These are phyloP conservation scores for Rutidosis leptorrhynchoides DNA, from an alignment of 129 eudicot species.

Conservation along the genomic window DNA sequence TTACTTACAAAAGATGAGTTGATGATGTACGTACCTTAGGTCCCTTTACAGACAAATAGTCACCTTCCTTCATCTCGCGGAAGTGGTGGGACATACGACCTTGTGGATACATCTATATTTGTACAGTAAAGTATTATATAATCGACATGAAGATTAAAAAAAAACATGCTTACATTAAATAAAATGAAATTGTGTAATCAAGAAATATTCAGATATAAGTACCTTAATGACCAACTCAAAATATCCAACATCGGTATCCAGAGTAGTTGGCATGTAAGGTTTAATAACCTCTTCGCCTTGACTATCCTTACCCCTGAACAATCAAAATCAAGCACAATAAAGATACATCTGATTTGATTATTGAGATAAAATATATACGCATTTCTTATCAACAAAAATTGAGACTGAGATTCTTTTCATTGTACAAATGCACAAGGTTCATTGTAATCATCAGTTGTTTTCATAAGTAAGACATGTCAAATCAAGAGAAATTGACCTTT, in stretches of 20 bases:
- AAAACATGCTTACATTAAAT: constrained; percentile 5
- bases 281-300: constrained; percentile 63
- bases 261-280: constrained; percentile 67
- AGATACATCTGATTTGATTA: constrained; percentile 11
- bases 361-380: no score
- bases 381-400: no score
- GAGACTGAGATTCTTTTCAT: not conserved
- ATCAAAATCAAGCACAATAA: constrained; percentile 9
- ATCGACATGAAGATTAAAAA: not conserved
- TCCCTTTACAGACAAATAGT: constrained; percentile 53
- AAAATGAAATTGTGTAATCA: constrained; percentile 9
- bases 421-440: not conserved
- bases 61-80: constrained; percentile 66
- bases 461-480: not conserved
- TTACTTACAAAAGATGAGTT: constrained; percentile 1
- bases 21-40: constrained; percentile 56
- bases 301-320: constrained; percentile 52
- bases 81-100: constrained; percentile 77
- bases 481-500: not conserved
- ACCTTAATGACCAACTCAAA: constrained; percentile 70
- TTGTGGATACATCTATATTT: constrained; percentile 61
- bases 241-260: constrained; percentile 53
- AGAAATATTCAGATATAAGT: constrained; percentile 1
- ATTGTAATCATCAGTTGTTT: not conserved
- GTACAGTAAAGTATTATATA: not conserved